Conservation (phyloP, 352 stramenopile species). For the Globisporangium emineosum region DNA sequence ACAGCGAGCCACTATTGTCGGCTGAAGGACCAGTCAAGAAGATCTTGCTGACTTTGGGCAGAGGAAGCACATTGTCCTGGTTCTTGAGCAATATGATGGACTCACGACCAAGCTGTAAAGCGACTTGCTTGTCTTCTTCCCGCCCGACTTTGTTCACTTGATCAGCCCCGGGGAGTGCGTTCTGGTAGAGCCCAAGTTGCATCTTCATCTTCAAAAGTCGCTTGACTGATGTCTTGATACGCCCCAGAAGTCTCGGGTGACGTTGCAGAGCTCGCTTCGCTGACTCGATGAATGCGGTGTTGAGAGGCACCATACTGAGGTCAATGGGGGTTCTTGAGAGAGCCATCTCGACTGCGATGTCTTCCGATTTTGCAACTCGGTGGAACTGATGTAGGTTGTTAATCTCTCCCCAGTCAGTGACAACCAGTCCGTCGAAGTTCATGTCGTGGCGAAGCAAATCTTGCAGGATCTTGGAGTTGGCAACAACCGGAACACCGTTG, state of each 20-base stretch:
- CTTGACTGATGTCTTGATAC: slow-evolving; percentile 53
- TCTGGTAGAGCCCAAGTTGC: slow-evolving; percentile 68
- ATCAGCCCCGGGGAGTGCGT: slow-evolving; percentile 43
- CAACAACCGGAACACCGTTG: slow-evolving; percentile 90
- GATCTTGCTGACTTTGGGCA: slow-evolving; percentile 30
- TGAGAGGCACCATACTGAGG: slow-evolving; percentile 88
- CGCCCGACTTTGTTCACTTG: slow-evolving; percentile 48
- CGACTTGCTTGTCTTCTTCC: slow-evolving; percentile 43
- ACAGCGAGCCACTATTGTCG: slow-evolving; percentile 69
- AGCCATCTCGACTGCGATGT: slow-evolving; percentile 63
- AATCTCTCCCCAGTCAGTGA: slow-evolving; percentile 93
- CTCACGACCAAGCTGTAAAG: slow-evolving; percentile 71
- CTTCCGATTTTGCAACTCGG: slow-evolving; percentile 40
- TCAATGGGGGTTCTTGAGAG: slow-evolving; percentile 82
- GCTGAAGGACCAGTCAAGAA: slow-evolving; percentile 71
- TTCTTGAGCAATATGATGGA: slow-evolving; percentile 89
- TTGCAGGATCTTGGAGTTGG: slow-evolving; percentile 75
- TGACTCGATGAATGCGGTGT: slow-evolving; percentile 51
- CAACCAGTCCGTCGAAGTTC: slow-evolving; percentile 83
- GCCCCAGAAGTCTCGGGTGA: slow-evolving; percentile 31
- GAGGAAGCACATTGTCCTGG: slow-evolving; percentile 44
- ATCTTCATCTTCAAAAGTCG: slow-evolving; percentile 77
- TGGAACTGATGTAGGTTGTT: slow-evolving; percentile 80
- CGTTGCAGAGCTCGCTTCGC: slow-evolving; percentile 34
- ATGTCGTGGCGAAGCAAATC: slow-evolving; percentile 85